Evolutionary conservation across 2,329 filamentous ascomycete genomes (phyloP), one percentile per base, ranked within the genome.

Genomic region (Pseudogymnoascus sp.): DNA sequence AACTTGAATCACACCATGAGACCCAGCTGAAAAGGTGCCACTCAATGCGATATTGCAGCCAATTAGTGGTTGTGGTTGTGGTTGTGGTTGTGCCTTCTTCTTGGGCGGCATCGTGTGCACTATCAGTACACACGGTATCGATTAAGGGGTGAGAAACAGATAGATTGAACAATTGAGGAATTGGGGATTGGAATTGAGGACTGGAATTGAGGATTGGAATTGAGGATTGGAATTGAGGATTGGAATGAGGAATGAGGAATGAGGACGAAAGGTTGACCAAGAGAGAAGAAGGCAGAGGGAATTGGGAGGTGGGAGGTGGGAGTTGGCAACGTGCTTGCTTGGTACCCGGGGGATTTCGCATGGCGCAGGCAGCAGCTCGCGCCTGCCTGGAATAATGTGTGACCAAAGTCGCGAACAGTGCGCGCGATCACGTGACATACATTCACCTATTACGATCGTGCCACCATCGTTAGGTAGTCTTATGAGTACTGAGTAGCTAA

Each of bases 11-110:
- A 21, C 28, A 34, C 49, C 49, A 34, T 56, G 49, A 2, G 79
- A 82, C 25, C 77, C 73, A 5, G 77, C 76, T 1, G 80, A 75
- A 67, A 90, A 86, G 4, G 81, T 82, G 65, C 88, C 88, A 63
- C 83, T 86, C 25, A 88, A 72, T 21, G 80, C 82, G 49, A 90
- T 76, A 5, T 76, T 75, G 67, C 75, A 79, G 3, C 79, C 81
- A 1, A 77, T 73, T 3, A 88, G 75, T 0, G 82, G 75, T 28
- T 18, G 46, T 1, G 82, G 75, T 28, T 18, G 46, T 1, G 82
- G 75, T 28, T 18, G 46, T 1, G 71, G 63, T 21, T 37, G 63
- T 62, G 53, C 60, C 34, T 53, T 25, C 16, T 38, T 42, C 34
- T 60, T 61, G n/a, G 62, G 42, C 31, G 62, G 37, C 53, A 61